Percentiles rank a stretch among this genome's conserved stretches.
phyloP scores from a whole-genome alignment of 208 protist genomes.

The Leishmania amazonensis region DNA sequence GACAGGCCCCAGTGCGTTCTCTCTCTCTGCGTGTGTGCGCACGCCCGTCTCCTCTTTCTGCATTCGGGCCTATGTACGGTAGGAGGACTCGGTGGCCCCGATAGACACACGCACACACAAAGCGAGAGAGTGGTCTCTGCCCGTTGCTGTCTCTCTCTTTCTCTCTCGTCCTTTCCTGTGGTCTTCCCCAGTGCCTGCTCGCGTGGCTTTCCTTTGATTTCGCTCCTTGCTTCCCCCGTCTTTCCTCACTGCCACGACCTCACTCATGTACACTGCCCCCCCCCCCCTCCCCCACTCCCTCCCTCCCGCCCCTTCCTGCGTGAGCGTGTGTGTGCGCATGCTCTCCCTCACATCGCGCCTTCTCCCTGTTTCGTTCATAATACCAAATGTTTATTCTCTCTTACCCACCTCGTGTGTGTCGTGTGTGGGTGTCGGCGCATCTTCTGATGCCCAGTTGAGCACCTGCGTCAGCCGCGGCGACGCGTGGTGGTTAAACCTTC shows the following conservation, averaged over 20 bases:
- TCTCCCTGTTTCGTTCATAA: too few relatives aligned
- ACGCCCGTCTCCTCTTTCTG: background rate
- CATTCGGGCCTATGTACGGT: too few relatives aligned
- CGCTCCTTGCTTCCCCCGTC: background rate
- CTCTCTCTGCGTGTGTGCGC: background rate
- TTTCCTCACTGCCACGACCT: background rate
- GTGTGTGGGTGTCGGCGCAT: background rate
- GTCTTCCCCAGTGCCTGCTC: background rate
- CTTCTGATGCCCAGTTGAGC: background rate
- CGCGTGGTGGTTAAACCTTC: background rate
- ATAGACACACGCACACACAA: too few relatives aligned
- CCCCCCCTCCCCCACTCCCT: background rate
- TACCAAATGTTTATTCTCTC: background rate
- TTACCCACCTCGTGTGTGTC: background rate
- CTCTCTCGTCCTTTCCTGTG: background rate
- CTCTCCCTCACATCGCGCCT: background rate
- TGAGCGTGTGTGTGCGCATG: background rate
- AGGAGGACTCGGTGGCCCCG: too few relatives aligned
- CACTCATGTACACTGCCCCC: background rate
- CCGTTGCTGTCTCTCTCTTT: background rate
- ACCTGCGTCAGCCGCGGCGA: background rate
- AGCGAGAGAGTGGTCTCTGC: too few relatives aligned
- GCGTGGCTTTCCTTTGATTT: background rate
- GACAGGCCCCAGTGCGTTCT: background rate
- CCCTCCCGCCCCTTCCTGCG: background rate